A percentile compares a stretch with the other conserved stretches of the same genome.
phyloP scores from a whole-genome alignment of 352 stramenopile genomes.

The Phytophthora agathidicida region DNA sequence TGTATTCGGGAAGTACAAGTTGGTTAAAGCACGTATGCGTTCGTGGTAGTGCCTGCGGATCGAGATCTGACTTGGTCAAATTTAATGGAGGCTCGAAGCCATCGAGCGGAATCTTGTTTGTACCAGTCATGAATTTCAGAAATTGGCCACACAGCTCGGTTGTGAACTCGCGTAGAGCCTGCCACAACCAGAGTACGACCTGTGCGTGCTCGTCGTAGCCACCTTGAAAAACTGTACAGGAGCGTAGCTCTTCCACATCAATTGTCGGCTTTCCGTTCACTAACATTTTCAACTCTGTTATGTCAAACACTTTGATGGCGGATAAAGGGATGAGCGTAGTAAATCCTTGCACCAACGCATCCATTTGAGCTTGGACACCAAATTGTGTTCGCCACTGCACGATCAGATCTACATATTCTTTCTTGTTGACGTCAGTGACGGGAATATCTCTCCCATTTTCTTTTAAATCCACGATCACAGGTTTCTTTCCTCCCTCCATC shows the following conservation, averaged over 20 bases:
- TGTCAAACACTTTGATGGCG: conserved; percentile 53
- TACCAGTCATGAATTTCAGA: conserved; percentile 88
- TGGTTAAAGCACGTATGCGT: conserved; percentile 92
- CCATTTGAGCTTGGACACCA: conserved; percentile 58
- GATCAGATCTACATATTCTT: conserved; percentile 71
- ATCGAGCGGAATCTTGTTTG: conserved; percentile 83
- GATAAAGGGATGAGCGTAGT: conserved; percentile 52
- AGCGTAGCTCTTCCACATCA: conserved; percentile 86
- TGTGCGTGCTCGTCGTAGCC: conserved; percentile 79
- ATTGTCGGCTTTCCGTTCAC: conserved; percentile 69
- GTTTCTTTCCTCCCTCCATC: conserved; percentile 34
- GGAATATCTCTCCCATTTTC: conserved; percentile 67
- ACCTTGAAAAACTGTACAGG: conserved; percentile 81
- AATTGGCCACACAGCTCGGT: conserved; percentile 66
- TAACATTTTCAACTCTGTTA: conserved; percentile 49
- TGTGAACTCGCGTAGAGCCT: conserved; percentile 73
- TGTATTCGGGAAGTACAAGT: conserved; percentile 85
- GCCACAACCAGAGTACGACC: conserved; percentile 87
- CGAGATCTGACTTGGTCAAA: conserved; percentile 81
- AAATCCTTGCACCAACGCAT: conserved; percentile 62
- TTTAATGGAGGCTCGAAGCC: conserved; percentile 89
- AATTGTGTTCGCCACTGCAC: conserved; percentile 69
- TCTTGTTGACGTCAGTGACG: conserved; percentile 81
- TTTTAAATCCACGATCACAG: conserved; percentile 54
- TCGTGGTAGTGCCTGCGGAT: conserved; percentile 64